These are phyloP conservation scores for Brassica juncea DNA, from an alignment of 345 rosid species.

Conservation along the genomic window DNA sequence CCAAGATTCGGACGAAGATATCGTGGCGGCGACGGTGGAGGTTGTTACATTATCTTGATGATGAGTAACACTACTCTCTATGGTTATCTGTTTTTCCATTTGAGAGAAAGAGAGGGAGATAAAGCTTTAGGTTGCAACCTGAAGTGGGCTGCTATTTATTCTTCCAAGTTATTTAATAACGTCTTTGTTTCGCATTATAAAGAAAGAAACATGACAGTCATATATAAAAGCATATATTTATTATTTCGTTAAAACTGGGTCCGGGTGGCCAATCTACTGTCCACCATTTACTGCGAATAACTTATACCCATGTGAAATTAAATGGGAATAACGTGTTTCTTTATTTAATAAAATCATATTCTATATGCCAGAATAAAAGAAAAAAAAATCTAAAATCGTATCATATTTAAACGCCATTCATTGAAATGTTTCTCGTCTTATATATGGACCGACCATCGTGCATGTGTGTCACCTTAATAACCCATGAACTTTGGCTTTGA, in stretches of 20 bases:
- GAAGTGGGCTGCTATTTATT: slow-evolving; percentile 39
- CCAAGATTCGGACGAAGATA: slow-evolving; percentile 34
- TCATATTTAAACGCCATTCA: slow-evolving; percentile 9
- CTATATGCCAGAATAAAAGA: neutral
- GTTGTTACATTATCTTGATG: slow-evolving; percentile 27
- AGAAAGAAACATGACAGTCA: neutral
- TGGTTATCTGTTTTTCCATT: slow-evolving; percentile 44
- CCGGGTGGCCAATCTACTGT: slow-evolving; percentile 2
- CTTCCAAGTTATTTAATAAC: neutral
- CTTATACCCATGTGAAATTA: slow-evolving; percentile 31
- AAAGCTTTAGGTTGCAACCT: slow-evolving; percentile 31
- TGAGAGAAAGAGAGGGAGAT: slow-evolving; percentile 24
- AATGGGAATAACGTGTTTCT: slow-evolving; percentile 15
- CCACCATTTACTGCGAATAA: slow-evolving; percentile 16
- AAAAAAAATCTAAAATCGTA: neutral
- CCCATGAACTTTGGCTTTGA: neutral
- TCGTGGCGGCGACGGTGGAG: slow-evolving; percentile 21
- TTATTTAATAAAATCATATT: neutral
- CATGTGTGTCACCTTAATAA: slow-evolving; percentile 11
- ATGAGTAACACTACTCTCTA: slow-evolving; percentile 44
- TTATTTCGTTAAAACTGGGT: slow-evolving; percentile 23
- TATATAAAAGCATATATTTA: neutral
- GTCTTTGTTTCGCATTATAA: slow-evolving; percentile 23
- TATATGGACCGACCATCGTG: slow-evolving; percentile 17
- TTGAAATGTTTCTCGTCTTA: slow-evolving; percentile 4